phyloP scores from a whole-genome alignment of 768 basidiomycete genomes.

The Serendipita indica region DNA sequence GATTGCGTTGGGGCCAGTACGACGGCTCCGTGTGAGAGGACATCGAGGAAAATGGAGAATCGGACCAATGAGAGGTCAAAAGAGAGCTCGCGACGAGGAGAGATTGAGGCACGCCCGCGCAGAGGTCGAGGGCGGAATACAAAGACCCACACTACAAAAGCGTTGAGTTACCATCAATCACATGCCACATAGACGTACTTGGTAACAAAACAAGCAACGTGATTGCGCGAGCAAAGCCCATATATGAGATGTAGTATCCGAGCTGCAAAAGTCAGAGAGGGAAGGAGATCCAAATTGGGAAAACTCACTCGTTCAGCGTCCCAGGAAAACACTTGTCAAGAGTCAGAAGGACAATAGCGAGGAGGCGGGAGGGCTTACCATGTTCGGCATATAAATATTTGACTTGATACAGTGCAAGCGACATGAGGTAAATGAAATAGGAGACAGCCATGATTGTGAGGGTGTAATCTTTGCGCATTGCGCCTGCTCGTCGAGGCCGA shows the following conservation, averaged over 20 bases:
- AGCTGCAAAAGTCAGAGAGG: conserved; percentile 26
- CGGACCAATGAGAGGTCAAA: conserved; percentile 58
- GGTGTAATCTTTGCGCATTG: conserved; percentile 48
- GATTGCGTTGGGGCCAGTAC: conserved; percentile 25
- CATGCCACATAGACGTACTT: conserved; percentile 29
- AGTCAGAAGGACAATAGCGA: background rate
- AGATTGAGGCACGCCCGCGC: conserved; percentile 18
- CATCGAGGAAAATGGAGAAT: conserved; percentile 50
- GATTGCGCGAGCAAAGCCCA: conserved; percentile 49
- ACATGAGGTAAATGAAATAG: conserved; percentile 48
- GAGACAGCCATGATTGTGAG: conserved; percentile 51
- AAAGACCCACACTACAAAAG: background rate
- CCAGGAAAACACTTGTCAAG: conserved; percentile 40
- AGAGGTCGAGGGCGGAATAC: background rate
- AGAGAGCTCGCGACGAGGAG: conserved; percentile 43
- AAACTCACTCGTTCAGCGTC: conserved; percentile 36
- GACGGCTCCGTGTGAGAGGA: conserved; percentile 48
- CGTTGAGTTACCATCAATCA: background rate
- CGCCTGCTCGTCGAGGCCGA: background rate
- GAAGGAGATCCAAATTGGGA: conserved; percentile 5
- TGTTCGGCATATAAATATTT: conserved; percentile 72
- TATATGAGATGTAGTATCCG: conserved; percentile 59
- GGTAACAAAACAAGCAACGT: conserved; percentile 56
- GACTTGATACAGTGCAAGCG: conserved; percentile 43
- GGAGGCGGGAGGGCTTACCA: background rate